These are phyloP conservation scores for Calamus simplicifolius DNA, from an alignment of 176 grass and related monocot genomes.

Conservation along the genomic window DNA sequence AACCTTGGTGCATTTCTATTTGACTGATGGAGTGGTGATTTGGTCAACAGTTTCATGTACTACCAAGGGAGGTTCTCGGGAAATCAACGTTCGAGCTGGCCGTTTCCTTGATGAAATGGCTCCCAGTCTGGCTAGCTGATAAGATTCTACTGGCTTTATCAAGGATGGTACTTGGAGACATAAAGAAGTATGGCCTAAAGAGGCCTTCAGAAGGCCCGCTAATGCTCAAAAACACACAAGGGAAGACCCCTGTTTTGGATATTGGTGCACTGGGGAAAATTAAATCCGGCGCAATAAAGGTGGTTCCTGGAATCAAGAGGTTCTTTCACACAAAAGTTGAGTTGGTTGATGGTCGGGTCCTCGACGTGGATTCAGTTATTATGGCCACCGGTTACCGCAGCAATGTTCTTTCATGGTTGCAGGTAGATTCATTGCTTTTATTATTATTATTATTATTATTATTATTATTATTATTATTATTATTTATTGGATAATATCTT, in stretches of 20 bases:
- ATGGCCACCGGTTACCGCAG: constrained; percentile 43
- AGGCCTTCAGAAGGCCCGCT: constrained; percentile 24
- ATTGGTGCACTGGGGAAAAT: constrained; percentile 30
- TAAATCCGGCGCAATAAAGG: constrained; percentile 33
- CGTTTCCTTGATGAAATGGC: constrained; percentile 26
- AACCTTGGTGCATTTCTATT: too few species aligned
- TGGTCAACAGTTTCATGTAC: constrained; percentile 23
- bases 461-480: too few species aligned
- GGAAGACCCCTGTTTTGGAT: constrained; percentile 39
- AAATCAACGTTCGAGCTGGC: constrained; percentile 36
- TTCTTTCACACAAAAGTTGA: constrained; percentile 14
- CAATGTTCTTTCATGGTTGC: constrained; percentile 35
- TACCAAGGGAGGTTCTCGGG: constrained; percentile 34
- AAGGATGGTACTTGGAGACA: constrained; percentile 20
- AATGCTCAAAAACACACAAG: constrained; percentile 32
- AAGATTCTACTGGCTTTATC: constrained; percentile 27
- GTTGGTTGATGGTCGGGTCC: constrained; percentile 24
- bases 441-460: too few species aligned
- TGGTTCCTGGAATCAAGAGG: constrained; percentile 31
- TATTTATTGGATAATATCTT: too few species aligned
- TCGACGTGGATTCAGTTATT: constrained; percentile 26
- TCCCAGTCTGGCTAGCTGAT: constrained; percentile 32
- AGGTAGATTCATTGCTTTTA: constrained; percentile 4
- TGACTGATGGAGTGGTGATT: too few species aligned
- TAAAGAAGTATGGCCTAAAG: constrained; percentile 24